These are phyloP conservation scores for Elongisporangium senticosum DNA, from an alignment of 352 stramenopile genomes.

Conservation along the genomic window DNA sequence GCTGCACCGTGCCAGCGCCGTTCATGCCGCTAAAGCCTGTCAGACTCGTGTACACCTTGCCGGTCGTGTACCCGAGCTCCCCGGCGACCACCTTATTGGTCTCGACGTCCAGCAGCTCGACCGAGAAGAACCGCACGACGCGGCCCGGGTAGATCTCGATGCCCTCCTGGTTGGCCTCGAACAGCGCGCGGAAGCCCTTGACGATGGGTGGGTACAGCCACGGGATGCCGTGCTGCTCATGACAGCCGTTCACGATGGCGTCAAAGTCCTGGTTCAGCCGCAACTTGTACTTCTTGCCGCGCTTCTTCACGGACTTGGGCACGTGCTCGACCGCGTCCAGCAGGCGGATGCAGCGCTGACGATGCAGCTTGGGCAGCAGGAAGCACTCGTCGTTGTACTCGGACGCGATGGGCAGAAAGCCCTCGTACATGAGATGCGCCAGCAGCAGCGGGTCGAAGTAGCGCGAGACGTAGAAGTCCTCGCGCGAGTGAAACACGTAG, in stretches of 20 bases:
- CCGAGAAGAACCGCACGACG: slow-evolving; percentile 84
- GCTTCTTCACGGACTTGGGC: slow-evolving; percentile 88
- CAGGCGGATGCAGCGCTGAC: slow-evolving; percentile 84
- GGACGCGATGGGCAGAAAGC: slow-evolving; percentile 93
- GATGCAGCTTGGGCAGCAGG: slow-evolving; percentile 87
- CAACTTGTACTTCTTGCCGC: slow-evolving; percentile 81
- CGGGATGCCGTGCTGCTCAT: slow-evolving; percentile 88
- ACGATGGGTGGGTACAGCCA: slow-evolving; percentile 93
- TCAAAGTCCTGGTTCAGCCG: slow-evolving; percentile 89
- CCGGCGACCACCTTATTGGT: slow-evolving; percentile 81
- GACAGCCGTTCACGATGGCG: slow-evolving; percentile 85
- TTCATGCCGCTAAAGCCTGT: slow-evolving; percentile 72
- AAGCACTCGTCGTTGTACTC: slow-evolving; percentile 61
- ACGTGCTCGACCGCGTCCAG: slow-evolving; percentile 66
- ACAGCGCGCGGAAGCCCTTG: slow-evolving; percentile 67
- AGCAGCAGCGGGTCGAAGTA: slow-evolving; percentile 88
- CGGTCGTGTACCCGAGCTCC: slow-evolving; percentile 92
- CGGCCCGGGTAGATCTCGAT: slow-evolving; percentile 51
- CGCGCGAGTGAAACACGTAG: slow-evolving; percentile 88
- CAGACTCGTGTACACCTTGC: slow-evolving; percentile 88
- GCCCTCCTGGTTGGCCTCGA: slow-evolving; percentile 44
- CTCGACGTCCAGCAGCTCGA: slow-evolving; percentile 85
- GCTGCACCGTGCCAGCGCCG: slow-evolving; percentile 79
- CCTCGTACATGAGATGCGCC: slow-evolving; percentile 89
- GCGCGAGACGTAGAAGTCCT: slow-evolving; percentile 91